Conservation (phyloP, 768 basidiomycete species). For the Auriculariales sp. region DNA sequence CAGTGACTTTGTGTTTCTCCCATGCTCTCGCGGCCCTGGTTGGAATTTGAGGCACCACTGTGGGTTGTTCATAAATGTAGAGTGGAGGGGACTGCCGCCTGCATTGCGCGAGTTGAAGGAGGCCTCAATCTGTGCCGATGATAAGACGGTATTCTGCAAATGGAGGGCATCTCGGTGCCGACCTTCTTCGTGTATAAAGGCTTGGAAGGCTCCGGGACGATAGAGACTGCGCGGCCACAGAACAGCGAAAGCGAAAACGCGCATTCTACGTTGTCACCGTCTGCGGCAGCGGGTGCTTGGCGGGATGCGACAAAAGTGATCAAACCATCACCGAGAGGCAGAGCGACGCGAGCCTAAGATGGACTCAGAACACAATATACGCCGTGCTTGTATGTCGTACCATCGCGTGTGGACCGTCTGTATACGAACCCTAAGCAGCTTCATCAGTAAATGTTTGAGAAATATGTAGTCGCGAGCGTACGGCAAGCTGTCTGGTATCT, state of each 20-base stretch:
- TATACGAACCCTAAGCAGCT: constrained; percentile 19
- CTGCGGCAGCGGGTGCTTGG: too few relatives aligned
- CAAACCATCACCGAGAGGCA: constrained; percentile 8
- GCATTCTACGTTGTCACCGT: too few relatives aligned
- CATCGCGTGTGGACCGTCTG: constrained; percentile 31
- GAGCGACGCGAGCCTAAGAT: constrained; percentile 14
- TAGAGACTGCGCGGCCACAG: constrained; percentile 21
- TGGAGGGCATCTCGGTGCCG: background rate
- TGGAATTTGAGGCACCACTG: constrained; percentile 63
- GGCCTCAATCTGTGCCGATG: constrained; percentile 35
- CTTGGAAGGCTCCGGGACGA: constrained; percentile 8
- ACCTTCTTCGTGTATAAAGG: constrained; percentile 16
- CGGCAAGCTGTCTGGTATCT: background rate
- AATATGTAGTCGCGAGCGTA: background rate
- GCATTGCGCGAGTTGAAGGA: constrained; percentile 53
- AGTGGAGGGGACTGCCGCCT: constrained; percentile 70
- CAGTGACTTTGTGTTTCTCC: background rate
- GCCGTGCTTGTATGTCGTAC: constrained; percentile 14
- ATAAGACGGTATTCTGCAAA: background rate
- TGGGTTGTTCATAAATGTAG: constrained; percentile 82
- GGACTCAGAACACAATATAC: constrained; percentile 5
- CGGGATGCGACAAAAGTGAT: constrained; percentile 51
- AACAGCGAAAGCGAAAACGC: constrained; percentile 55
- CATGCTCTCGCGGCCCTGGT: constrained; percentile 13
- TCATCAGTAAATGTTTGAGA: background rate